These are phyloP conservation scores for Peronospora farinosa DNA, from an alignment of 352 stramenopile genomes.

Conservation along the genomic window DNA sequence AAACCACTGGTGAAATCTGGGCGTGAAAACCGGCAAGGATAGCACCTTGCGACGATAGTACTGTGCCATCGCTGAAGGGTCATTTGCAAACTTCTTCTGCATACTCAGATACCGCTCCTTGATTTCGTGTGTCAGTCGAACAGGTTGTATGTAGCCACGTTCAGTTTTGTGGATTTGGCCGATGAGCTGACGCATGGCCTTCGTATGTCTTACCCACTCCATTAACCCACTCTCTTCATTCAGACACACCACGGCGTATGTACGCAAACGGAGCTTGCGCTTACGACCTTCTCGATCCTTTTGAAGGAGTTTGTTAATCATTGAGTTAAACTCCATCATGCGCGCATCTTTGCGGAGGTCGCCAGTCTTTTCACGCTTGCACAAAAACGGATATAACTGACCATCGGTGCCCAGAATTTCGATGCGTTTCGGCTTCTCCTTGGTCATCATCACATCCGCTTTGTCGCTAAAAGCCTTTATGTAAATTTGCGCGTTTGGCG, in stretches of 20 bases:
- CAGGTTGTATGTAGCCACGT: conserved; percentile 70
- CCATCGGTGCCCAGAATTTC: conserved; percentile 79
- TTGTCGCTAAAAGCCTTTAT: conserved; percentile 87
- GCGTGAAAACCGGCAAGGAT: conserved; percentile 76
- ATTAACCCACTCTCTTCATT: conserved; percentile 99
- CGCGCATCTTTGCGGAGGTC: conserved; percentile 99
- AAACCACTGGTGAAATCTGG: conserved; percentile 99
- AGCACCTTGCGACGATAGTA: conserved; percentile 71
- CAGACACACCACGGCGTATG: conserved; percentile 98
- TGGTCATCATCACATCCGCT: conserved; percentile 96
- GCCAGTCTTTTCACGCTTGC: conserved; percentile 96
- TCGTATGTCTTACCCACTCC: conserved; percentile 98
- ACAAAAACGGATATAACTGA: conserved; percentile 86
- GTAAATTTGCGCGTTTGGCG: conserved; percentile 66
- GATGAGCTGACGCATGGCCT: conserved; percentile 89
- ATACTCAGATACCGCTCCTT: conserved; percentile 86
- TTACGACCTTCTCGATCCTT: conserved; percentile 84
- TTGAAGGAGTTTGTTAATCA: conserved; percentile 98
- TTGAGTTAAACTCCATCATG: conserved; percentile 99
- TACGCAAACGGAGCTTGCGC: conserved; percentile 92
- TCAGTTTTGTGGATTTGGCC: conserved; percentile 85
- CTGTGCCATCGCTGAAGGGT: conserved; percentile 67
- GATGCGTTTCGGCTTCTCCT: conserved; percentile 98
- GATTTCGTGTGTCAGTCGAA: conserved; percentile 72
- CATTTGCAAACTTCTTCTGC: conserved; percentile 79